Conservation (phyloP, 305 asterid genomes). For the Coffea humblotiana region DNA sequence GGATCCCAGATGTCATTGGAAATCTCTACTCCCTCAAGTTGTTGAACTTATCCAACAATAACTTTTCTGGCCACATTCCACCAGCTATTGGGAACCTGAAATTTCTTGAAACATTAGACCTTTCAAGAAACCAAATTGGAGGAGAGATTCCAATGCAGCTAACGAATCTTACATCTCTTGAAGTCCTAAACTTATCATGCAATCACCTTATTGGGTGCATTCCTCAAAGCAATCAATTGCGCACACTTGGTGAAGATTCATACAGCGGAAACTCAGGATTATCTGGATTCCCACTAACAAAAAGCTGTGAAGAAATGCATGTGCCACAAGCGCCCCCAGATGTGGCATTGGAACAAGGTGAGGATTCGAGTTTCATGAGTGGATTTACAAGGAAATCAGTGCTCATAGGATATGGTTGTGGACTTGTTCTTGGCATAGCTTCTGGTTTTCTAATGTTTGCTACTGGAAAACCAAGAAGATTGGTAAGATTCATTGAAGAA, state of each 20-base stretch:
- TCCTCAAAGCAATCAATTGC: constrained; percentile 17
- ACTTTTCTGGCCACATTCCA: constrained; percentile 18
- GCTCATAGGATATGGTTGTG: constrained; percentile 18
- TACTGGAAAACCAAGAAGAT: constrained; percentile 4
- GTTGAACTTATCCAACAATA: neutral
- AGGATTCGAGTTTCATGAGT: neutral
- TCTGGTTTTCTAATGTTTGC: neutral
- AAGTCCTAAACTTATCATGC: constrained; percentile 18
- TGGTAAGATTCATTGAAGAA: neutral
- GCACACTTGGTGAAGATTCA: constrained; percentile 22
- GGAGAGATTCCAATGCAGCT: constrained; percentile 23
- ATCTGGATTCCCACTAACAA: constrained; percentile 30
- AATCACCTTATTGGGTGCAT: constrained; percentile 21
- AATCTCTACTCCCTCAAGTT: constrained; percentile 15
- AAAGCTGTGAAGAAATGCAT: constrained; percentile 6
- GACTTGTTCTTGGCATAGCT: neutral
- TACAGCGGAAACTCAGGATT: constrained; percentile 25
- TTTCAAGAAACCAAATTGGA: constrained; percentile 18
- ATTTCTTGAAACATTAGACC: constrained; percentile 18
- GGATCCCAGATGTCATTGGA: constrained; percentile 22
- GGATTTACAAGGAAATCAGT: constrained; percentile 27
- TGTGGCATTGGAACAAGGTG: neutral
- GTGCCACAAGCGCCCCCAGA: neutral
- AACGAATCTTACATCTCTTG: constrained; percentile 24
- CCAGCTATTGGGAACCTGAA: constrained; percentile 11